These are phyloP conservation scores for Rutstroemia sydowiana DNA, from an alignment of 2,329 filamentous ascomycete species.

Conservation along the genomic window DNA sequence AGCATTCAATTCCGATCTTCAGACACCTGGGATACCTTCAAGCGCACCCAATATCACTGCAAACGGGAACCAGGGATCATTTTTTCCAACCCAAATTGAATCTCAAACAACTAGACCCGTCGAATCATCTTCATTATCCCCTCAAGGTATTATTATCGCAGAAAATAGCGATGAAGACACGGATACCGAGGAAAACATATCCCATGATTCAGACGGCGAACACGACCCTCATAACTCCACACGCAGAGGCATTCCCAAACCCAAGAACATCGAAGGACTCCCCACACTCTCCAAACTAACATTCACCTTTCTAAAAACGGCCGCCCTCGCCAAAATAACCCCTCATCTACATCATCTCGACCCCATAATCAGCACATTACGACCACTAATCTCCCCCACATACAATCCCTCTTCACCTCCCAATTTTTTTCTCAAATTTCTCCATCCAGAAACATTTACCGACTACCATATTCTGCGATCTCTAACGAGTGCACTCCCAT, in stretches of 20 bases:
- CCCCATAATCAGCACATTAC: constrained; percentile 12
- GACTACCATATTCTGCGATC: constrained; percentile 45
- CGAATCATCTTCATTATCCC: neutral
- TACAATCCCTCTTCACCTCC: constrained; percentile 33
- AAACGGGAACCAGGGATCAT: neutral
- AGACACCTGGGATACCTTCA: constrained; percentile 11
- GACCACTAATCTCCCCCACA: constrained; percentile 14
- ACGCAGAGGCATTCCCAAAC: neutral
- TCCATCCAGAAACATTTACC: constrained; percentile 52
- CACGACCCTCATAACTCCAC: neutral
- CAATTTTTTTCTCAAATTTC: constrained; percentile 41
- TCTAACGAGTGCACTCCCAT: constrained; percentile 23
- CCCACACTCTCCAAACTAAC: constrained; percentile 7
- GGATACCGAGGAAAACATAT: neutral
- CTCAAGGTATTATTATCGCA: neutral
- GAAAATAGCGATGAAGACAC: neutral
- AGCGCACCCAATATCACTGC: constrained; percentile 28
- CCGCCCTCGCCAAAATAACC: neutral
- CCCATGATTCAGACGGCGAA: neutral
- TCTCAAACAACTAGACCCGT: neutral
- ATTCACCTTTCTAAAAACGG: constrained; percentile 1
- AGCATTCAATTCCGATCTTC: constrained; percentile 25
- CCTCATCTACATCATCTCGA: neutral
- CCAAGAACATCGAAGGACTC: constrained; percentile 5
- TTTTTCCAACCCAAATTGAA: neutral